Base-by-base conservation (phyloP, 805 yeast species). In the Pichia manshurica region DNA sequence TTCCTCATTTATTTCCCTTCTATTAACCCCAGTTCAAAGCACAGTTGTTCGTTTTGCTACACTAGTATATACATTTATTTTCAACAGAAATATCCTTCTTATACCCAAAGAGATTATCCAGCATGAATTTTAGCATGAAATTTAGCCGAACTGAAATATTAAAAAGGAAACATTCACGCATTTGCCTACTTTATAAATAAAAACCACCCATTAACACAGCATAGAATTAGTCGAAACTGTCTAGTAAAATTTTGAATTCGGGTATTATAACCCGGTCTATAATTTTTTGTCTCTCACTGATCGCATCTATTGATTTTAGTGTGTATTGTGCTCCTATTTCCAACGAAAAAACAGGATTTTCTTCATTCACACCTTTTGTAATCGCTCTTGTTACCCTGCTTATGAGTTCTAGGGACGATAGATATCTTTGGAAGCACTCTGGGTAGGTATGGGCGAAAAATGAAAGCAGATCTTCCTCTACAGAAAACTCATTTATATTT, bases 381-480 rank as follows among this genome's bases (percentile, higher is more conserved):
- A 50, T 47, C 15, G 36, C 20, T 4, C 23, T 12, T 19, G 46
- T 20, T 35, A 50, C 44, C 15, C 48, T 46, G 7, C 45, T 47
- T n/a, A 50, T 50, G 16, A 43, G 33, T 43, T 44, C 45, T 13
- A 43, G 29, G 15, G 51, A 22, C n/a, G 34, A 29, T 1, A 40
- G 2, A 21, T 51, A 48, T 19, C 41, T 41, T 31, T 40, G 39
- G 16, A 13, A 4, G 19, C 51, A 49, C 4, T 47, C 39, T 21
- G 44, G 40, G 3, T 33, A 33, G 6, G 17, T 8, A 17, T 37
- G 28, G 9, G 3, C 10, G 38, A 47, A 44, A 32, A 42, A 53
- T 20, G 53, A 49, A 4, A 51, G 28, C 4, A 54, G 21, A 19
- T 54, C 56, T 1, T 38, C 21, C 6, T 37, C 16, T 5, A 54